Percentiles rank a stretch among this genome's conserved stretches.
These are phyloP conservation scores for Phaeomoniella chlamydospora DNA, from an alignment of 2,329 filamentous ascomycete species.

Conservation along the genomic window DNA sequence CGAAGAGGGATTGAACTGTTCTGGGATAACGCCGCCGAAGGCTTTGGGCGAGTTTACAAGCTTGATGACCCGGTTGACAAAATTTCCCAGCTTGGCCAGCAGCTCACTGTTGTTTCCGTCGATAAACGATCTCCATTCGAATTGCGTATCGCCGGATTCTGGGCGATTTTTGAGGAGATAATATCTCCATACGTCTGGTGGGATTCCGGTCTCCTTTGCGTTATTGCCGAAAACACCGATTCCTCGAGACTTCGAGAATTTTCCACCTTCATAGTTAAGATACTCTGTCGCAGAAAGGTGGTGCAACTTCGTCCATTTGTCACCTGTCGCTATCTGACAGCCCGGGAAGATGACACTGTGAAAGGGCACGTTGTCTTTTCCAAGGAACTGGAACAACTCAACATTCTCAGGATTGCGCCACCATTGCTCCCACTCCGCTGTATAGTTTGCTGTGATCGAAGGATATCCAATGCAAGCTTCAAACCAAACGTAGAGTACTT, in stretches of 20 bases:
- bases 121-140: constrained; percentile 78
- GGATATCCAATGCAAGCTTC: constrained; percentile 88
- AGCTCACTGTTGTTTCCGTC: constrained; percentile 79
- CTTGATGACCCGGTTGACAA: constrained; percentile 61
- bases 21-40: constrained; percentile 55
- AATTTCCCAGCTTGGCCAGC: constrained; percentile 57
- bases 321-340: constrained; percentile 67
- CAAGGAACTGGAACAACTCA: constrained; percentile 86
- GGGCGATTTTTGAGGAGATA: constrained; percentile 77
- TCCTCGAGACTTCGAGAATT: constrained; percentile 83
- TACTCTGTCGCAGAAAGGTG: constrained; percentile 84
- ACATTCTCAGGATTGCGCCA: constrained; percentile 85
- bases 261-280: constrained; percentile 74
- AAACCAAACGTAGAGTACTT: constrained; percentile 89
- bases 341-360: constrained; percentile 87
- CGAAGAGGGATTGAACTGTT: constrained; percentile 31
- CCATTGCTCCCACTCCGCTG: constrained; percentile 81
- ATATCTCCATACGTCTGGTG: constrained; percentile 83
- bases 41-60: constrained; percentile 55
- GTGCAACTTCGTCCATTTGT: constrained; percentile 82
- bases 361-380: constrained; percentile 80
- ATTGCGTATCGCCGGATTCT: constrained; percentile 75
- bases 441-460: constrained; percentile 88
- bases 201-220: constrained; percentile 71
- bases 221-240: constrained; percentile 87